Conservation (phyloP, 345 rosid genomes). For the Lumnitzera racemosa region DNA sequence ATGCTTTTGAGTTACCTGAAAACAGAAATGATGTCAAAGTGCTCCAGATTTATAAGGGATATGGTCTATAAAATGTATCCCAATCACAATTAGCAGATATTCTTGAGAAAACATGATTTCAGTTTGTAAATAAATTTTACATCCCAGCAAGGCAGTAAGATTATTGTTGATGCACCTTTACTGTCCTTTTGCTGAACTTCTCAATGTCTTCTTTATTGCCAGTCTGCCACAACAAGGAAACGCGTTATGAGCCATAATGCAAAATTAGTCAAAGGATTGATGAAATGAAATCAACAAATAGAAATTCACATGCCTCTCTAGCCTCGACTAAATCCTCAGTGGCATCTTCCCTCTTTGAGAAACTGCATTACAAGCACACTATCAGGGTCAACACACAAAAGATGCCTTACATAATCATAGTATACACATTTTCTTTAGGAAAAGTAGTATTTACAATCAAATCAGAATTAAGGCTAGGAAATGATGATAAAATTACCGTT, state of each 20-base stretch:
- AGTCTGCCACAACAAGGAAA: slow-evolving; percentile 27
- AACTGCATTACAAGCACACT: slow-evolving; percentile 27
- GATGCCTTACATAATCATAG: not conserved
- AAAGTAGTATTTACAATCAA: no score
- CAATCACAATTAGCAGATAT: no score
- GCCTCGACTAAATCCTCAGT: slow-evolving; percentile 59
- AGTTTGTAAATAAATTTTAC: no score
- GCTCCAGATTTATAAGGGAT: no score
- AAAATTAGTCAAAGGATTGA: not conserved
- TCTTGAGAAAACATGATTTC: no score
- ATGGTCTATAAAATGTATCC: no score
- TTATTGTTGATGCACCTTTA: slow-evolving; percentile 41
- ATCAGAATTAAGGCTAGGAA: not conserved
- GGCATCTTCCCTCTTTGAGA: slow-evolving; percentile 77
- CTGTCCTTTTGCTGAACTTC: slow-evolving; percentile 87
- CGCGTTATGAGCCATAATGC: not conserved
- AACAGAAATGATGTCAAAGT: not conserved
- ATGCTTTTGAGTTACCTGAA: slow-evolving; percentile 79
- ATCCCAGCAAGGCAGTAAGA: no score
- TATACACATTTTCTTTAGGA: no score
- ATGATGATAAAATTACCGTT: slow-evolving; percentile 40
- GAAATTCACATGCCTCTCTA: slow-evolving; percentile 37
- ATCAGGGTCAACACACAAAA: no score
- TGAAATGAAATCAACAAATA: not conserved
- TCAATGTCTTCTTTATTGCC: slow-evolving; percentile 86